Conservation (phyloP, 805 yeast species). For the Pichia insulana region DNA sequence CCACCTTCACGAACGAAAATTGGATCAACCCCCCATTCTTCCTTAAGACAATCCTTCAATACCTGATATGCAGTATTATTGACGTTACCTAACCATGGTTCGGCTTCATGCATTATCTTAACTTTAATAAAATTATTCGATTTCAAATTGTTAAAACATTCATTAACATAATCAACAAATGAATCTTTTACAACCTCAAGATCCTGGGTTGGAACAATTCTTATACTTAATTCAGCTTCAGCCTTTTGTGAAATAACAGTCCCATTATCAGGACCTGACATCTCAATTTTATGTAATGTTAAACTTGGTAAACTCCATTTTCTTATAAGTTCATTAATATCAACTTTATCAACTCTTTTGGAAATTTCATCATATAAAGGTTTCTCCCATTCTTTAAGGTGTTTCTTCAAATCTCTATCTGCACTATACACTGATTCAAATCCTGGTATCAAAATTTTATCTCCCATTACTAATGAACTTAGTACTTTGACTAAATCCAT, state of each 20-base stretch:
- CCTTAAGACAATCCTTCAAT: slow-evolving; percentile 49
- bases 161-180: slow-evolving; percentile 38
- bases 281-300: slow-evolving; percentile 74
- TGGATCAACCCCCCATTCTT: slow-evolving; percentile 77
- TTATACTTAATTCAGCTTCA: slow-evolving; percentile 65
- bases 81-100: slow-evolving; percentile 94
- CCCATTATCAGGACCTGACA: slow-evolving; percentile 83
- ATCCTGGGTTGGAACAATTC: slow-evolving; percentile 87
- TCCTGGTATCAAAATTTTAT: slow-evolving; percentile 54
- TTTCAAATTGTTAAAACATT: slow-evolving; percentile 39
- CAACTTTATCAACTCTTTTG: slow-evolving; percentile 25
- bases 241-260: slow-evolving; percentile 86
- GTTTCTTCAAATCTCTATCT: not conserved
- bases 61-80: slow-evolving; percentile 63
- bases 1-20: slow-evolving; percentile 93
- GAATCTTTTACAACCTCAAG: slow-evolving; percentile 45
- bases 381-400: slow-evolving; percentile 41
- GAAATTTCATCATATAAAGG: slow-evolving; percentile 53
- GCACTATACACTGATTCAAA: slow-evolving; percentile 9
- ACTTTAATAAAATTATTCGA: slow-evolving; percentile 58
- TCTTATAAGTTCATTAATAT: slow-evolving; percentile 49
- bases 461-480: slow-evolving; percentile 52
- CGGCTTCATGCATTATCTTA: slow-evolving; percentile 73
- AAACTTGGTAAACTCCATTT: slow-evolving; percentile 89
- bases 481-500: slow-evolving; percentile 72